phyloP scores from a whole-genome alignment of 345 rosid species.

The Populus pruinosa region DNA sequence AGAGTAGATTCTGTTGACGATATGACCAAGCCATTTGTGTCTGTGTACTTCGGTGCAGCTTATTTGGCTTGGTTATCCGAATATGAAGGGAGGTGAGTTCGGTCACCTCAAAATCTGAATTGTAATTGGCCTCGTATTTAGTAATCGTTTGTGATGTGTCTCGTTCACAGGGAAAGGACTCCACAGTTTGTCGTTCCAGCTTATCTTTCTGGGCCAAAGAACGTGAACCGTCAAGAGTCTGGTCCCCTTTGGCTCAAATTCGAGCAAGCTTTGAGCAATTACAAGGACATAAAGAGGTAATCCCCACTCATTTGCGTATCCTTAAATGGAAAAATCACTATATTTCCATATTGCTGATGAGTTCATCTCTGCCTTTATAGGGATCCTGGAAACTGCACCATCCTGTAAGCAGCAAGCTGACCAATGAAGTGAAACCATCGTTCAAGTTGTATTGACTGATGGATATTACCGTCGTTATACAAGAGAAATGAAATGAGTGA shows the following conservation, averaged over 20 bases:
- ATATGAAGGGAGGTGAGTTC: conserved; percentile 76
- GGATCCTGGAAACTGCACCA: conserved; percentile 56
- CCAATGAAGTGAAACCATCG: background rate
- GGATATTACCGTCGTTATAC: background rate
- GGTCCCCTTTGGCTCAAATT: conserved; percentile 74
- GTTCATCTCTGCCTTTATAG: conserved; percentile 26
- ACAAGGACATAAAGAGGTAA: conserved; percentile 59
- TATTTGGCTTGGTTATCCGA: conserved; percentile 74
- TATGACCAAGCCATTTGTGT: conserved; percentile 72
- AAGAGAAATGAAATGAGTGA: background rate
- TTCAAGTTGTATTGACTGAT: background rate
- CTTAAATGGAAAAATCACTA: background rate
- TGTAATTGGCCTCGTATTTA: background rate
- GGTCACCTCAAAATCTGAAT: background rate
- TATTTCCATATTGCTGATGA: background rate
- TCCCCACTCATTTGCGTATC: background rate
- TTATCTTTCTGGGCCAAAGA: conserved; percentile 63
- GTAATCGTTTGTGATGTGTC: background rate
- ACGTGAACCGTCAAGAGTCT: conserved; percentile 51
- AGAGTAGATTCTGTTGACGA: conserved; percentile 64
- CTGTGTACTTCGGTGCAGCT: conserved; percentile 88
- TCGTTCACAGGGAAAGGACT: conserved; percentile 51
- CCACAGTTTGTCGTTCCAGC: conserved; percentile 80
- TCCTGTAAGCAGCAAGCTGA: conserved; percentile 34
- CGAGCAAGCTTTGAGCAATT: conserved; percentile 69